Conservation (phyloP, 2,329 filamentous ascomycete genomes). For the Pseudocercospora fuligena region DNA sequence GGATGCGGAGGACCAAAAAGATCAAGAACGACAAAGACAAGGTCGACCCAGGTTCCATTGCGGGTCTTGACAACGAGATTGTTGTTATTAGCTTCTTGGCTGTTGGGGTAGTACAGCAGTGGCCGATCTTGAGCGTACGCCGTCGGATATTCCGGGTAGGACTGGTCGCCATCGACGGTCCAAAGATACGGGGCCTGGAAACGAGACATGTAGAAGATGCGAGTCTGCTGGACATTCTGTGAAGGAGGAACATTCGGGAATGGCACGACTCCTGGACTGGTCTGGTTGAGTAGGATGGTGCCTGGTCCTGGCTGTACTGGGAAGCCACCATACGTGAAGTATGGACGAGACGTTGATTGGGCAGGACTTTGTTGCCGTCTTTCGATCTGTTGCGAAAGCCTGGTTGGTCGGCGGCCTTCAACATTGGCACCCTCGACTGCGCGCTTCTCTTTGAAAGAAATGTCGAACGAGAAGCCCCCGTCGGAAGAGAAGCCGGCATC, state of each 20-base stretch:
- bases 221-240: conserved; percentile 12
- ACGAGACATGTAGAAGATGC: conserved; percentile 21
- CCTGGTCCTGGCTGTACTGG: conserved; percentile 13
- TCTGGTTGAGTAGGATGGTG: conserved; percentile 16
- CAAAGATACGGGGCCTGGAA: conserved; percentile 15
- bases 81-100: conserved; percentile 14
- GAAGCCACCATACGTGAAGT: conserved; percentile 17
- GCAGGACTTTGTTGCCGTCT: not conserved
- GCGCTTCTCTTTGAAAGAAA: conserved; percentile 2
- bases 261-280: conserved; percentile 12
- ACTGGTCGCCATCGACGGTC: conserved; percentile 11
- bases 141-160: conserved; percentile 14
- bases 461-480: not conserved
- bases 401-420: not conserved
- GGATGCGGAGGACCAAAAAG: conserved; percentile 59
- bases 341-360: conserved; percentile 2
- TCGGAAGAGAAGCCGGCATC: not conserved
- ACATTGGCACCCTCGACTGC: not conserved
- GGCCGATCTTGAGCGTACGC: conserved; percentile 18
- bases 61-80: conserved; percentile 32
- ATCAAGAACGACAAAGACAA: conserved; percentile 36
- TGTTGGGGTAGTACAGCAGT: conserved; percentile 24
- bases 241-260: conserved; percentile 20
- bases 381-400: not conserved
- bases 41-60: conserved; percentile 43